Percentiles rank a stretch among this genome's conserved stretches.
Evolutionary conservation across 2,329 filamentous ascomycete genomes (phyloP).

Genomic region (Botryosphaeria dothidea): DNA sequence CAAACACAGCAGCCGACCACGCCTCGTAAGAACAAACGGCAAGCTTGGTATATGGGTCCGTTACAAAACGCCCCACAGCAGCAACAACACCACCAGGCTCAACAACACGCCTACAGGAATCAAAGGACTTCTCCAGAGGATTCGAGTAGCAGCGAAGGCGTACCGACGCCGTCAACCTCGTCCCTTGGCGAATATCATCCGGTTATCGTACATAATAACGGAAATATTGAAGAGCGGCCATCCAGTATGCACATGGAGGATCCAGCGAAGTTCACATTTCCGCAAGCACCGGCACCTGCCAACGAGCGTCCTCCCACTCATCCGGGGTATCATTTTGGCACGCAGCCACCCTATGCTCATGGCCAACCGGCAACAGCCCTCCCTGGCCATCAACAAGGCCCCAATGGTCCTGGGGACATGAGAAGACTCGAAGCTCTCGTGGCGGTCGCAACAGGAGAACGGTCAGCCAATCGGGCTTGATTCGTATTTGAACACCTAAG

Average conservation of each 20-base stretch:
- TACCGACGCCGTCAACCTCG: conserved; percentile 53
- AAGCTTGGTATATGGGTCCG: conserved; percentile 72
- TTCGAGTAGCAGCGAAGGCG: conserved; percentile 56
- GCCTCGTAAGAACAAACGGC: conserved; percentile 63
- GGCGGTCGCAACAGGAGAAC: conserved; percentile 64
- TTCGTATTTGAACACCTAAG: conserved; percentile 22
- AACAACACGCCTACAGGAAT: conserved; percentile 26
- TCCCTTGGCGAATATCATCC: conserved; percentile 54
- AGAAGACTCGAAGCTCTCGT: conserved; percentile 62
- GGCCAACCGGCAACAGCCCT: conserved; percentile 30
- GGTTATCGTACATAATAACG: conserved; percentile 53
- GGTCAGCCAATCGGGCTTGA: conserved; percentile 21
- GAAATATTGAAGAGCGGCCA: conserved; percentile 47
- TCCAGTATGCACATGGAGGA: conserved; percentile 42
- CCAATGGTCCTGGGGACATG: conserved; percentile 48
- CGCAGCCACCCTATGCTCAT: conserved; percentile 25
- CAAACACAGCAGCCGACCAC: conserved; percentile 42
- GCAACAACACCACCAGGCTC: conserved; percentile 15
- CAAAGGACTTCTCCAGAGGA: conserved; percentile 58
- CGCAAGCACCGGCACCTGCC: conserved; percentile 30
- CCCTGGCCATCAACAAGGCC: conserved; percentile 1
- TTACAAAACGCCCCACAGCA: conserved; percentile 26
- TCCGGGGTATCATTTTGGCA: conserved; percentile 30
- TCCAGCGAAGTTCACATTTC: conserved; percentile 37
- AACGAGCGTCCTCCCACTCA: conserved; percentile 30